Base-by-base conservation (phyloP, 345 rosid genomes). In the Acer campestre region DNA sequence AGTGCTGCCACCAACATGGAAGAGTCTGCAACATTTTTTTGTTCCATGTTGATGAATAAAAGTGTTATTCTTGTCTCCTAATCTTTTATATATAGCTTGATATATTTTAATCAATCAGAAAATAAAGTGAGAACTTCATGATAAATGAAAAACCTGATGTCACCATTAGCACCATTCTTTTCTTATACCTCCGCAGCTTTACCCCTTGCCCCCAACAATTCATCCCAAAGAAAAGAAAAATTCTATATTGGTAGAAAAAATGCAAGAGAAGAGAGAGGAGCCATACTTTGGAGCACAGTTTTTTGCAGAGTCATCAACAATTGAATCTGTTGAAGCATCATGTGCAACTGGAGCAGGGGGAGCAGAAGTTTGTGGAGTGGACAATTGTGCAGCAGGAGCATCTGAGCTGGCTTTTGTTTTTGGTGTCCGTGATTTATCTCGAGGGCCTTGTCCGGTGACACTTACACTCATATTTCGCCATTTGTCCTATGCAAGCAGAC, bases 391-490 rank as follows among this genome's bases (percentile, higher is more conserved):
- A 51, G 80, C 75, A 35, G 75, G 68, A 71, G 67, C 80, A 78
- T 83, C 89, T 59, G 83, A 38, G 78, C 56, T 82, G 1, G 84
- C 80, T 86, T 90, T 92, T 11, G 84, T 68, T 77, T 88, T 92
- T 1, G 79, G 70, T 9, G 88, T 73, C 69, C 92, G 82, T 66
- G 89, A 73, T 86, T 87, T 95, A 58, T 93, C 91, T 79, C 85
- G 82, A 44, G 83, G 74, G 73, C 87, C 87, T 81, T 82, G 92
- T 63, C 82, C 79, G 22, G 87, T 84, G n/a, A 84, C 83, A 80
- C 90, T 83, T 58, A 90, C 96, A 72, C 83, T 83, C 96, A 93
- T 79, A 82, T 95, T 92, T 79, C 98, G 84, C 99, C 98, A 96
- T 78, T 96, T 96, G 78, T 96, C 99, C 99, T 96, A 58, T 7